Base-by-base conservation (phyloP, 2,329 filamentous ascomycete genomes). In the Cercospora sp. region DNA sequence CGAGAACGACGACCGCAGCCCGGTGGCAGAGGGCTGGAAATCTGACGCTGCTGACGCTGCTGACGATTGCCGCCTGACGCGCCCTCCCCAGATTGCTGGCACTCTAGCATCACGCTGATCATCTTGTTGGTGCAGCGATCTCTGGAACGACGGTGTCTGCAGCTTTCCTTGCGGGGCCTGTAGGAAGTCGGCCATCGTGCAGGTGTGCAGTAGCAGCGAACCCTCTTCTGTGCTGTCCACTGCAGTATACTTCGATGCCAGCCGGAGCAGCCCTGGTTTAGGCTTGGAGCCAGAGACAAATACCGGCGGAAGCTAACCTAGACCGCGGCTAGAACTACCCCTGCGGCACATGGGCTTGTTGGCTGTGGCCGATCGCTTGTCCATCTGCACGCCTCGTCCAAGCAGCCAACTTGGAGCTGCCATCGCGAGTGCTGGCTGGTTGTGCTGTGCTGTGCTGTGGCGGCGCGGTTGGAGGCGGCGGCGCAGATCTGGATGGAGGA, bases 61-160 rank as follows among this genome's bases (percentile, higher is more conserved):
- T 16, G 37, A 40, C 37, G 37, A 40, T n/a, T 40, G 37, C 37
- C 37, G 37, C 37, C 37, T 40, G 37, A 40, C 37, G 37, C 37
- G 37, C 37, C 37, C 37, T 40, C 37, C 37, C 49, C 49, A 53
- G 49, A 53, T 53, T 53, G 49, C 49, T 53, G 49, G 49, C 18
- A 53, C 18, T 53, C 49, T n/a, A 24, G 49, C 49, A 24, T 53
- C 24, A 10, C 57, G 57, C 30, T 34, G 16, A n/a, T 34, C 57
- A 40, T 13, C 2, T 18, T 32, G 16, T 40, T 34, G 16, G 28
- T 28, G 24, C 55, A 58, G 18, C 49, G 49, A 58, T 32, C n/a
- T 32, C 28, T 58, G 55, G 21, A 37, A 60, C 57, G 30, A 60
- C 30, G 58, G 58, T 60, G 58, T 60, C 32, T 34, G 58, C 58